phyloP scores from a whole-genome alignment of 2,329 filamentous ascomycete genomes.

The Ascocoryne sarcoides region DNA sequence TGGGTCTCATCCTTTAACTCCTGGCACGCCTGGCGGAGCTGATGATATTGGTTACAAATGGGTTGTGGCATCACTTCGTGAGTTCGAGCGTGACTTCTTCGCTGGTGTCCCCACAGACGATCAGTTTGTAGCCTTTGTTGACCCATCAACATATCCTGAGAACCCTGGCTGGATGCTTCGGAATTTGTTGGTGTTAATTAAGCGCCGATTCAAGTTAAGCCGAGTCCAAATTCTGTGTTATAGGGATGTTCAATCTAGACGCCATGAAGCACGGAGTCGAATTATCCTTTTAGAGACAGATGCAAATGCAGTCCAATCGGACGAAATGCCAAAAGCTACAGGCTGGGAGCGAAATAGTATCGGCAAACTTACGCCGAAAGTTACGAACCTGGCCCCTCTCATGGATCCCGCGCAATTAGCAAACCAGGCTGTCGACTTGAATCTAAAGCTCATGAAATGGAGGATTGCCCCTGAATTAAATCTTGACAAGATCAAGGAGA shows the following conservation, averaged over 20 bases:
- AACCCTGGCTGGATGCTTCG: constrained; percentile 89
- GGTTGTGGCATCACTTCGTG: constrained; percentile 66
- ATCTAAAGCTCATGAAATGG: constrained; percentile 98
- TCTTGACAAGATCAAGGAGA: constrained; percentile 79
- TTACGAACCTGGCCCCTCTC: constrained; percentile 79
- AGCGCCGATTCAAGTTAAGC: constrained; percentile 68
- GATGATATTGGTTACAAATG: constrained; percentile 58
- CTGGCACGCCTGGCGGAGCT: constrained; percentile 35
- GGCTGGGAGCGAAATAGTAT: constrained; percentile 85
- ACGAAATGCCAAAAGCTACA: constrained; percentile 74
- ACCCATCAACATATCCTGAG: constrained; percentile 82
- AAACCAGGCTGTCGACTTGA: constrained; percentile 90
- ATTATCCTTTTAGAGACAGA: constrained; percentile 46
- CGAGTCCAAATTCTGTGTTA: constrained; percentile 84
- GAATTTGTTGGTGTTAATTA: constrained; percentile 78
- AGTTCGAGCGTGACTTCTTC: constrained; percentile 86
- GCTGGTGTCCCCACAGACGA: constrained; percentile 61
- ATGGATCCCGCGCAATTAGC: constrained; percentile 85
- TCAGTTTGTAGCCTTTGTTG: constrained; percentile 77
- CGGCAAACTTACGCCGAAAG: constrained; percentile 68
- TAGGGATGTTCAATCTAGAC: constrained; percentile 67
- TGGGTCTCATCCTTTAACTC: constrained; percentile 33
- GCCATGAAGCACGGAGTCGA: constrained; percentile 74
- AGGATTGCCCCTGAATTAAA: constrained; percentile 82
- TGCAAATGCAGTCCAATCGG: constrained; percentile 18